phyloP scores from a whole-genome alignment of 768 basidiomycete genomes.

The Suillus subalutaceus region DNA sequence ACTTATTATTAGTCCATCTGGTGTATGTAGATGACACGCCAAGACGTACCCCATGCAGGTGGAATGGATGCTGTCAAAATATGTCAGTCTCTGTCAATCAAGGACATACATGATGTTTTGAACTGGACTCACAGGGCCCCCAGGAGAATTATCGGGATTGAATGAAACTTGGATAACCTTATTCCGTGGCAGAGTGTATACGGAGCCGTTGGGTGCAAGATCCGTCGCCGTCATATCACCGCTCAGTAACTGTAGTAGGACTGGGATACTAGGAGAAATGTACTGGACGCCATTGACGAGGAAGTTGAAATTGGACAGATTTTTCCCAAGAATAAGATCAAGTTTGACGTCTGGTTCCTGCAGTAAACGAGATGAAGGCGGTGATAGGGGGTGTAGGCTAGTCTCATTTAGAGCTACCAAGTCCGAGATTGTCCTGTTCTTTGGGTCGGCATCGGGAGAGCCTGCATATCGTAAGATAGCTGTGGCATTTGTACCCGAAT shows the following conservation, averaged over 20 bases:
- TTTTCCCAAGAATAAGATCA: conserved; percentile 33
- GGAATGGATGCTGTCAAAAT: conserved; percentile 27
- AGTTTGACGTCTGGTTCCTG: conserved; percentile 35
- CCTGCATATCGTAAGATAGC: conserved; percentile 48
- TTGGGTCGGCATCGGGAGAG: conserved; percentile 40
- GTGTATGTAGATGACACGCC: not conserved
- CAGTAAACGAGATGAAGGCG: not conserved
- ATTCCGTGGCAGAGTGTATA: conserved; percentile 47
- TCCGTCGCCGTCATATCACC: conserved; percentile 38
- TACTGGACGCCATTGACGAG: conserved; percentile 39
- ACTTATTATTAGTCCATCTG: not conserved
- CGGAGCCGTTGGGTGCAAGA: conserved; percentile 43
- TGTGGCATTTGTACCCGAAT: conserved; percentile 39
- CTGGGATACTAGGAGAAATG: conserved; percentile 41
- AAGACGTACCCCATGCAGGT: conserved; percentile 21
- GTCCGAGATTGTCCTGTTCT: conserved; percentile 12
- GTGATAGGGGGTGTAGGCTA: not conserved
- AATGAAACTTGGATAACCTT: conserved; percentile 45
- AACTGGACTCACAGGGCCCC: conserved; percentile 12
- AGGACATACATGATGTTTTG: not conserved
- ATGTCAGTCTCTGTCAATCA: not conserved
- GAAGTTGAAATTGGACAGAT: conserved; percentile 21
- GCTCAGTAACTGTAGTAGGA: conserved; percentile 49
- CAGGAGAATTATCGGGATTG: conserved; percentile 12
- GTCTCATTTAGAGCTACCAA: not conserved